A percentile compares a stretch with the other conserved stretches of the same genome.
Conservation (phyloP, 306 rosid genomes). For the Casuarina cunninghamiana region DNA sequence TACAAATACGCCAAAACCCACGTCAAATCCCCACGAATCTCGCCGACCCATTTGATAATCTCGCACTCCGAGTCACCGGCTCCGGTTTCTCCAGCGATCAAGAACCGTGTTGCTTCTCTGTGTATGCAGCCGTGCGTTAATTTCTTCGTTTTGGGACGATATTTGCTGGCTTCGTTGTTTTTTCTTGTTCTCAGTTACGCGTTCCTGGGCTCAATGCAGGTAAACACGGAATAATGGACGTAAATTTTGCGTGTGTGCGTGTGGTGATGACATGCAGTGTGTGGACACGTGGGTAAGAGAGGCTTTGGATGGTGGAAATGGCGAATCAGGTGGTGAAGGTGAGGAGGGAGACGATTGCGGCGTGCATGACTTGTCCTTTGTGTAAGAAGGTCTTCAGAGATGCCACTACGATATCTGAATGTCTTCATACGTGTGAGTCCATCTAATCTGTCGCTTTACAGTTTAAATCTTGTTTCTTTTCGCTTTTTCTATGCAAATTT, state of each 20-base stretch:
- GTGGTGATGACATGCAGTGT: slow-evolving; percentile 62
- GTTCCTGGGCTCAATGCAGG: slow-evolving; percentile 39
- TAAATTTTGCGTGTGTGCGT: slow-evolving; percentile 37
- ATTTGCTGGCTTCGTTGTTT: slow-evolving; percentile 4
- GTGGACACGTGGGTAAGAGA: slow-evolving; percentile 38
- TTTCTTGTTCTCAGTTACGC: slow-evolving; percentile 13
- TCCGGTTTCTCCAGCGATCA: slow-evolving; percentile 37
- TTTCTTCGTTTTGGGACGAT: slow-evolving; percentile 2
- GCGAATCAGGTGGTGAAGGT: slow-evolving; percentile 72
- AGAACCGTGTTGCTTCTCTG: slow-evolving; percentile 11
- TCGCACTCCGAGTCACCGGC: slow-evolving; percentile 18
- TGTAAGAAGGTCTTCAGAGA: slow-evolving; percentile 71
- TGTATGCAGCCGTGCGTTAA: slow-evolving; percentile 3
- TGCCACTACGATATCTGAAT: slow-evolving; percentile 94
- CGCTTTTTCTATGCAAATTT: slow-evolving; percentile 22
- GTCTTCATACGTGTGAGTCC: slow-evolving; percentile 94
- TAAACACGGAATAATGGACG: slow-evolving; percentile 49
- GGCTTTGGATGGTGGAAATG: slow-evolving; percentile 43
- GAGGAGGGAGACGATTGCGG: slow-evolving; percentile 61
- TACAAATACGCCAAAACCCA: slow-evolving; percentile 58
- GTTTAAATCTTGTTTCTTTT: slow-evolving; percentile 3
- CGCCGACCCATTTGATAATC: slow-evolving; percentile 51
- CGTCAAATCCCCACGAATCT: slow-evolving; percentile 59
- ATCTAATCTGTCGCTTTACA: slow-evolving; percentile 4
- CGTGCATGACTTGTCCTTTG: slow-evolving; percentile 97